phyloP scores from a whole-genome alignment of 257 asterid species.

The Phtheirospermum japonicum region DNA sequence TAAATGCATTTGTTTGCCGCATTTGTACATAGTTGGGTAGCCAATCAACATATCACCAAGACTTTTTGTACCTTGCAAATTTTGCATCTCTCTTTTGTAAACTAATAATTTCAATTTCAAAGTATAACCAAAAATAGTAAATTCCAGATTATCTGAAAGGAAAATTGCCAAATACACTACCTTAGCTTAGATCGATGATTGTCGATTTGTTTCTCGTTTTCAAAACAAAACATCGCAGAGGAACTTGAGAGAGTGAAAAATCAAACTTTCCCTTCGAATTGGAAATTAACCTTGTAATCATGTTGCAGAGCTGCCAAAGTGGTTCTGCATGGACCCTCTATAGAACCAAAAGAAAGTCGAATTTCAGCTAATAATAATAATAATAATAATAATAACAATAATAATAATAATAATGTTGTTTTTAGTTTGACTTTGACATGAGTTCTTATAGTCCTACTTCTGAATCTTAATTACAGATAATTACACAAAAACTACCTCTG shows the following conservation, averaged over 20 bases:
- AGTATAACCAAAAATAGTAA: too few species aligned
- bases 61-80: too few species aligned
- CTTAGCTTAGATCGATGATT: neutral
- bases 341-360: constrained; percentile 5
- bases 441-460: neutral
- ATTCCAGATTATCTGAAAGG: too few species aligned
- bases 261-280: constrained; percentile 86
- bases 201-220: neutral
- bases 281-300: constrained; percentile 78
- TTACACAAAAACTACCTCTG: neutral
- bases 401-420: neutral
- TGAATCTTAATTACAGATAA: neutral
- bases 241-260: constrained; percentile 13
- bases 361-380: constrained; percentile 13
- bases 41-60: too few species aligned
- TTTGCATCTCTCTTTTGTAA: too few species aligned
- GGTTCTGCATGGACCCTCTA: constrained; percentile 97
- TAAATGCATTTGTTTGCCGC: too few species aligned
- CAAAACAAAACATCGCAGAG: constrained; percentile 13
- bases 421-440: neutral
- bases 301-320: constrained; percentile 60
- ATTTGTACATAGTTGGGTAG: too few species aligned
- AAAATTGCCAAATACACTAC: neutral
- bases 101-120: too few species aligned
- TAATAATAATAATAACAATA: too few species aligned